phyloP scores from a whole-genome alignment of 352 stramenopile genomes.

The Pythium rhizo-oryzae region DNA sequence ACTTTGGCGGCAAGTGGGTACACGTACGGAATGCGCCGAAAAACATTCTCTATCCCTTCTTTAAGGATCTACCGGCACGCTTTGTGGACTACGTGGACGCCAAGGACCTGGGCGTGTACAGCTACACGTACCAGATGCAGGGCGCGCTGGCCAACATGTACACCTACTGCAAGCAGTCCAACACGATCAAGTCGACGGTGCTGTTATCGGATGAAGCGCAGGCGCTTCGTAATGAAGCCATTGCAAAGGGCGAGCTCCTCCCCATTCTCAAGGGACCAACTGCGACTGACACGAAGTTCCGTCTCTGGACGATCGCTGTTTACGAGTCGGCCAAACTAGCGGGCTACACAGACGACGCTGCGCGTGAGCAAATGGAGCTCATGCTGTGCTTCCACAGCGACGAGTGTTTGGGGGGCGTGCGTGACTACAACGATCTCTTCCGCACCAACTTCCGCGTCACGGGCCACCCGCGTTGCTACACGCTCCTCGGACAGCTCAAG shows the following conservation, averaged over 20 bases:
- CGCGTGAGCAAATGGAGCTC: constrained; percentile 57
- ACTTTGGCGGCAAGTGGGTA: constrained; percentile 23
- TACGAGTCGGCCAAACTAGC: constrained; percentile 50
- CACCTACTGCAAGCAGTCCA: constrained; percentile 43
- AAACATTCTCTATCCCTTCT: constrained; percentile 61
- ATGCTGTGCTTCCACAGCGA: constrained; percentile 52
- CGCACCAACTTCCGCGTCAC: constrained; percentile 49
- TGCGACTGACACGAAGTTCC: constrained; percentile 33
- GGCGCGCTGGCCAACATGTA: constrained; percentile 54
- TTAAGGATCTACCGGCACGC: constrained; percentile 53
- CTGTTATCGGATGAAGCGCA: constrained; percentile 7
- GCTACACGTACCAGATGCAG: constrained; percentile 61
- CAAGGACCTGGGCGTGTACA: constrained; percentile 55
- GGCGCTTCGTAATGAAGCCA: not conserved
- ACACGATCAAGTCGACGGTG: constrained; percentile 29
- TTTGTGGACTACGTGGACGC: constrained; percentile 52
- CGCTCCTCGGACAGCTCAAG: constrained; percentile 38
- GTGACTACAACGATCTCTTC: constrained; percentile 48
- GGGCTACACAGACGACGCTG: constrained; percentile 42
- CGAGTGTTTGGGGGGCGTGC: constrained; percentile 51
- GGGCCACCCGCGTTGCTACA: constrained; percentile 55
- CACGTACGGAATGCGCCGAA: constrained; percentile 40
- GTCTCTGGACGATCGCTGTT: constrained; percentile 48
- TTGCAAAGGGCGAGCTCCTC: not conserved
- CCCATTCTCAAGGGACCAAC: constrained; percentile 29